Evolutionary conservation across 78 protist species (phyloP), one percentile per base, ranked within the genome.

Genomic region (Dictyostelium capitatum): DNA sequence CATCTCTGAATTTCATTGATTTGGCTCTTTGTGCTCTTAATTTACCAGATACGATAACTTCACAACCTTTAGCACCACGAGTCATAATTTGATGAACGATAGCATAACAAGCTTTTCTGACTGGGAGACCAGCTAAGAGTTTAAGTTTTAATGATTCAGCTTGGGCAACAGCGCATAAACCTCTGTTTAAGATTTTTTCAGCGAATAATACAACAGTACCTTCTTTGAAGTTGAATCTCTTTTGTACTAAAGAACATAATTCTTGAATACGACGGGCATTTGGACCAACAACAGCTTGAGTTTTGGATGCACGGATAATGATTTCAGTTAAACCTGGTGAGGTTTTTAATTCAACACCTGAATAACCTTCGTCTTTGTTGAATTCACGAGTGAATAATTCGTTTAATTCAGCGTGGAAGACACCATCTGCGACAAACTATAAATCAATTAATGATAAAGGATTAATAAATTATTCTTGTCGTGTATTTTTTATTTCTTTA

Each of bases 351-450:
- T 99, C 99, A 12, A 98, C 99, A 15, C 99, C 99, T 75, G 98
- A 37, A 91, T 97, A 98, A 74, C 99, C 99, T 28, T 97, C 99
- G 91, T 97, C 99, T 65, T 85, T 72, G 51, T 97, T 98, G 54
- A 99, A 98, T 96, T 99, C 99, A 64, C 98, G 97, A 9, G 87
- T 96, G 91, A 99, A 93, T 64, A 99, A 80, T 89, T 98, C 99
- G 96, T 99, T 98, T 79, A 99, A 97, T 97, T 99, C 99, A 59
- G 99, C 99, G 98, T 72, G 97, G 98, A 99, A 98, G 30, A 99
- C 98, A n/a, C 99, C 99, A 79, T 99, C 99, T 59, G 96, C 97
- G 64, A 99, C 98, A 95, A 99, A 98, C 99, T 99, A 81, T 47
- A 28, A 37, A 19, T 3, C 59, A 54, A n/a, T n/a, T 69, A 43